phyloP scores from a whole-genome alignment of 129 eudicot species.

The Gnaphalium uliginosum region DNA sequence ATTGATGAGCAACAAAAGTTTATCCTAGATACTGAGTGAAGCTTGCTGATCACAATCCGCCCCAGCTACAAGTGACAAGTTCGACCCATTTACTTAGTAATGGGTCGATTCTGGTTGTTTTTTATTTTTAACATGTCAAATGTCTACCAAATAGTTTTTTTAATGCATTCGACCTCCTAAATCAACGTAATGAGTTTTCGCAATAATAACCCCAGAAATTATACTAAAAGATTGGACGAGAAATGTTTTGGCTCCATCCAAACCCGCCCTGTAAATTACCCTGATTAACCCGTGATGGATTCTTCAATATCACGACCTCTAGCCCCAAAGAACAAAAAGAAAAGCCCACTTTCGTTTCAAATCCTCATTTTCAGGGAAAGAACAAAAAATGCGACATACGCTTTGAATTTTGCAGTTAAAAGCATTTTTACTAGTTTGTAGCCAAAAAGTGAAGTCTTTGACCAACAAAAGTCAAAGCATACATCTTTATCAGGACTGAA shows the following conservation, averaged over 20 bases:
- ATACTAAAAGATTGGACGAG: not conserved
- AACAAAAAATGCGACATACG: not conserved
- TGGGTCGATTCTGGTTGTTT: not conserved
- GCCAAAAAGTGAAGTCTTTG: constrained; percentile 6
- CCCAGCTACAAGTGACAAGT: not conserved
- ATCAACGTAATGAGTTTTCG: not conserved
- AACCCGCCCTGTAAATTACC: too few species aligned
- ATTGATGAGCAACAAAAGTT: constrained; percentile 1
- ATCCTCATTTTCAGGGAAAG: not conserved
- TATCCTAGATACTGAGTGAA: not conserved
- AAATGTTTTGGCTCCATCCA: not conserved
- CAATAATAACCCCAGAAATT: not conserved
- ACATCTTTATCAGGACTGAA: not conserved
- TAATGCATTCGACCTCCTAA: too few species aligned
- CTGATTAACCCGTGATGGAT: not conserved
- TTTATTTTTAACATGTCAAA: constrained; percentile 7
- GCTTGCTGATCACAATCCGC: not conserved
- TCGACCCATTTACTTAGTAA: not conserved
- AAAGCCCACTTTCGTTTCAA: not conserved
- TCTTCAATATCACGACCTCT: not conserved
- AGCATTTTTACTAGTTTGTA: not conserved
- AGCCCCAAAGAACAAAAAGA: not conserved
- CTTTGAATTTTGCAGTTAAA: constrained; percentile 11
- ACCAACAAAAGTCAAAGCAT: constrained; percentile 12
- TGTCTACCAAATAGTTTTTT: not conserved